phyloP scores from a whole-genome alignment of 345 rosid species.

The Heritiera littoralis region DNA sequence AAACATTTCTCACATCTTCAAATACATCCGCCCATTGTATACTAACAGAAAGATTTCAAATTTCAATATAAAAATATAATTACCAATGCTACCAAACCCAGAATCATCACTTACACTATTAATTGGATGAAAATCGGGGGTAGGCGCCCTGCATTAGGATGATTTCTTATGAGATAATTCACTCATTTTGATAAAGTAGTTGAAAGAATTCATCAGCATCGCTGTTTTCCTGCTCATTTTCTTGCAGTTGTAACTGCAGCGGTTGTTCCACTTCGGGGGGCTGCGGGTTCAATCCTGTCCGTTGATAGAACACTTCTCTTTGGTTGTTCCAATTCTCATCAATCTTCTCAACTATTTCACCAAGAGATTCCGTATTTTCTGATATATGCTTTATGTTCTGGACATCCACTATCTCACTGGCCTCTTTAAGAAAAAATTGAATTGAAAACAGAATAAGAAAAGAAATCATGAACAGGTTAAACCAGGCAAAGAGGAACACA shows the following conservation, averaged over 20 bases:
- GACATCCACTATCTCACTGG: constrained; percentile 45
- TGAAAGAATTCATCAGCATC: constrained; percentile 39
- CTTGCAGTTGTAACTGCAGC: constrained; percentile 7
- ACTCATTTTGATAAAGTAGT: constrained; percentile 31
- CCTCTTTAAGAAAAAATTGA: constrained; percentile 45
- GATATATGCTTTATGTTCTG: constrained; percentile 62
- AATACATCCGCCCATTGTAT: background rate
- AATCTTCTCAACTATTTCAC: constrained; percentile 45
- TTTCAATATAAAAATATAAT: too few species aligned
- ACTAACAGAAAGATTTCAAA: background rate
- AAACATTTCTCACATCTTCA: background rate
- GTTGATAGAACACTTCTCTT: constrained; percentile 45
- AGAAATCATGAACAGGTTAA: background rate
- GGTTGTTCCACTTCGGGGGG: constrained; percentile 17
- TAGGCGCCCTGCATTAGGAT: background rate
- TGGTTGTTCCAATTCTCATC: constrained; percentile 58
- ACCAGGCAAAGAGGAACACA: background rate
- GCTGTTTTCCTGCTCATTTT: constrained; percentile 11
- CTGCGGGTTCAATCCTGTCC: constrained; percentile 43
- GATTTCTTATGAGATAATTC: background rate
- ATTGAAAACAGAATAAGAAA: constrained; percentile 12
- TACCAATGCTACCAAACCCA: background rate
- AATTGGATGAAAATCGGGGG: background rate
- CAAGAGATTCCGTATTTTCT: constrained; percentile 44
- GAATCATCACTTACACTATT: background rate